Conservation (phyloP, 257 asterid species). For the Salvia splendens region DNA sequence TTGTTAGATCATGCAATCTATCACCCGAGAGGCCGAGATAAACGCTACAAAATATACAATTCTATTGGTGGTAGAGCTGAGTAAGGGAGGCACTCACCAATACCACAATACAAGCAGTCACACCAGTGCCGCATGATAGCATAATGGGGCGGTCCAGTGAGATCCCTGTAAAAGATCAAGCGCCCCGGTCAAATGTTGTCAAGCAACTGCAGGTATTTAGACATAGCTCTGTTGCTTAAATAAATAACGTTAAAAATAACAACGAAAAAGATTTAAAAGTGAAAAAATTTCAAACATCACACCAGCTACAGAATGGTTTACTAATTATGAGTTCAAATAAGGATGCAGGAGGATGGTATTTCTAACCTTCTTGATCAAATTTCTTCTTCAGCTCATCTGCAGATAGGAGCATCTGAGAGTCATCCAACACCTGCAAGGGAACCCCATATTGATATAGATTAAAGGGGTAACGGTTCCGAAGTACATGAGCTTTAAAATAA, state of each 20-base stretch:
- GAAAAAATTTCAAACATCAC: background rate
- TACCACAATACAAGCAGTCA: conserved; percentile 89
- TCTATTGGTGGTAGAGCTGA: background rate
- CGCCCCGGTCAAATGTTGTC: background rate
- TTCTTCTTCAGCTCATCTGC: conserved; percentile 74
- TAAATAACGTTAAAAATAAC: background rate
- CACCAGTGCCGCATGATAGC: conserved; percentile 97
- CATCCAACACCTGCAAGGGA: conserved; percentile 71
- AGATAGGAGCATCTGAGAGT: conserved; percentile 78
- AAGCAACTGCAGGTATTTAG: conserved; percentile 7
- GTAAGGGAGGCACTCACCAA: conserved; percentile 50
- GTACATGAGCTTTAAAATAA: no score
- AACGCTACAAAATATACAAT: no score
- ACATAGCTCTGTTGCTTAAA: background rate
- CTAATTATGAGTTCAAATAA: conserved; percentile 6
- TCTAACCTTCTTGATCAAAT: conserved; percentile 77
- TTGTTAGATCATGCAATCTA: no score
- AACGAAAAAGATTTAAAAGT: background rate
- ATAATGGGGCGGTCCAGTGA: conserved; percentile 68
- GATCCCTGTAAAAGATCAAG: conserved; percentile 53
- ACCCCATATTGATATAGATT: background rate
- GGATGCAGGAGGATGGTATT: conserved; percentile 3
- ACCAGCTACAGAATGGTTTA: background rate
- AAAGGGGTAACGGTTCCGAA: no score
- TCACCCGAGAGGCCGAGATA: no score